Conservation (phyloP, 495 filamentous ascomycete species). For the Achaetomiella virescens region DNA sequence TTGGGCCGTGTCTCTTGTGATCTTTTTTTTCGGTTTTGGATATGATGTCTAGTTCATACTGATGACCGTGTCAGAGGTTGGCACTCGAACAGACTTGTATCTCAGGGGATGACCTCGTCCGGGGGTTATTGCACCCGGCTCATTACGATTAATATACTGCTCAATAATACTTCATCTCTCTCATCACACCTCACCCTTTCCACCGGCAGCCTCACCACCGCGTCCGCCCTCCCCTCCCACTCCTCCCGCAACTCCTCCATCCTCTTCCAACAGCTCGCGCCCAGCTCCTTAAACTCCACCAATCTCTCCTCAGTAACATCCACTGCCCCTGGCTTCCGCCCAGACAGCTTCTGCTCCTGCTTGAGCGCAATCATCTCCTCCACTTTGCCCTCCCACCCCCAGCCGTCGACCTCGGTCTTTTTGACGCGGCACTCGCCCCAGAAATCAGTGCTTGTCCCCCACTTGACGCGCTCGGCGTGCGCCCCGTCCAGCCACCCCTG, state of each 20-base stretch:
- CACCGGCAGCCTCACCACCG: not conserved
- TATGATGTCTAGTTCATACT: not conserved
- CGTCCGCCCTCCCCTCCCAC: constrained; percentile 60
- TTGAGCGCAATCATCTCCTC: constrained; percentile 43
- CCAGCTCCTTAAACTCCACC: constrained; percentile 67
- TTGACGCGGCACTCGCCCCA: constrained; percentile 53
- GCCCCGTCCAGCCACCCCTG: constrained; percentile 56
- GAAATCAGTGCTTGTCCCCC: constrained; percentile 65
- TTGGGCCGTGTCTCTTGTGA: too few species aligned
- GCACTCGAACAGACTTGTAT: too few species aligned
- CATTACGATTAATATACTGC: constrained; percentile 2
- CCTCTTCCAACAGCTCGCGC: constrained; percentile 66
- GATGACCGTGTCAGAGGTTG: too few species aligned
- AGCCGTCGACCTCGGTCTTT: constrained; percentile 75
- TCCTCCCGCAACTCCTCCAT: constrained; percentile 75
- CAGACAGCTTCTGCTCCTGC: constrained; percentile 40
- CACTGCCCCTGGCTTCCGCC: constrained; percentile 49
- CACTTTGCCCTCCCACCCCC: constrained; percentile 71
- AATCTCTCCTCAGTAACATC: constrained; percentile 59
- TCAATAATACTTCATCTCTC: not conserved
- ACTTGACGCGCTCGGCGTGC: constrained; percentile 62
- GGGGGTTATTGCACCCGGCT: too few species aligned
- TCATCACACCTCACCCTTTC: not conserved
- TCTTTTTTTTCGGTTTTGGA: too few species aligned
- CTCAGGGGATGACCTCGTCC: not conserved